A percentile compares a stretch with the other conserved stretches of the same genome.
Conservation (phyloP, 768 basidiomycete genomes). For the Trichaptum fuscoviolaceum region DNA sequence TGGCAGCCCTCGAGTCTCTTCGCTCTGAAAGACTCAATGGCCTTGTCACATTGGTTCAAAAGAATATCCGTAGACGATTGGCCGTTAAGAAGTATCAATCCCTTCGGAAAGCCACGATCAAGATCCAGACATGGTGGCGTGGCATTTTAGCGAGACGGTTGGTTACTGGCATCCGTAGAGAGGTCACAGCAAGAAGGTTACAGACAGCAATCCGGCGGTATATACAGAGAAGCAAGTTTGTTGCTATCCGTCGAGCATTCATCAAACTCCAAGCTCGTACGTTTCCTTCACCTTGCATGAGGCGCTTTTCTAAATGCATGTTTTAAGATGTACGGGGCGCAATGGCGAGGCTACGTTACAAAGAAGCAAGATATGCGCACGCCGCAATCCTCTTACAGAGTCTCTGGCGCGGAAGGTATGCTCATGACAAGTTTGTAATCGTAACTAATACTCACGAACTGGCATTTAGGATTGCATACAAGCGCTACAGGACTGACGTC, state of each 20-base stretch:
- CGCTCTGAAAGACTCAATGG: slow-evolving; percentile 84
- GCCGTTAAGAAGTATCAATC: slow-evolving; percentile 75
- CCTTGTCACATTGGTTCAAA: slow-evolving; percentile 93
- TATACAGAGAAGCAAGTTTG: slow-evolving; percentile 67
- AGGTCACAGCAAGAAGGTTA: slow-evolving; percentile 69
- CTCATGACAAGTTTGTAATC: slow-evolving; percentile 13
- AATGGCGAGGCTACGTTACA: slow-evolving; percentile 58
- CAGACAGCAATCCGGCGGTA: slow-evolving; percentile 71
- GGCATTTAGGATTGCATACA: slow-evolving; percentile 45
- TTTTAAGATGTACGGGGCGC: slow-evolving; percentile 65
- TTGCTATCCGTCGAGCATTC: slow-evolving; percentile 55
- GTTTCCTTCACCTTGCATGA: slow-evolving; percentile 27
- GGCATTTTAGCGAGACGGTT: slow-evolving; percentile 72
- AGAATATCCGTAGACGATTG: slow-evolving; percentile 88
- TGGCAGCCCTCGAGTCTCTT: slow-evolving; percentile 88
- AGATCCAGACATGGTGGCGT: slow-evolving; percentile 93
- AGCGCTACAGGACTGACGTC: slow-evolving; percentile 53
- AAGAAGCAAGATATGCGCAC: slow-evolving; percentile 45
- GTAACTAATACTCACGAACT: slow-evolving; percentile 9
- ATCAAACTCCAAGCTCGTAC: slow-evolving; percentile 79
- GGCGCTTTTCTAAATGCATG: slow-evolving; percentile 11
- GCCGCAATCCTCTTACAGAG: slow-evolving; percentile 78
- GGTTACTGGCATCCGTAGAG: slow-evolving; percentile 64
- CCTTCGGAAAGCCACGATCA: slow-evolving; percentile 70
- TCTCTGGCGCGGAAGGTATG: slow-evolving; percentile 85